Evolutionary conservation across 1,284 basidiomycete genomes (phyloP).

Genomic region (Pseudozyma thailandica): DNA sequence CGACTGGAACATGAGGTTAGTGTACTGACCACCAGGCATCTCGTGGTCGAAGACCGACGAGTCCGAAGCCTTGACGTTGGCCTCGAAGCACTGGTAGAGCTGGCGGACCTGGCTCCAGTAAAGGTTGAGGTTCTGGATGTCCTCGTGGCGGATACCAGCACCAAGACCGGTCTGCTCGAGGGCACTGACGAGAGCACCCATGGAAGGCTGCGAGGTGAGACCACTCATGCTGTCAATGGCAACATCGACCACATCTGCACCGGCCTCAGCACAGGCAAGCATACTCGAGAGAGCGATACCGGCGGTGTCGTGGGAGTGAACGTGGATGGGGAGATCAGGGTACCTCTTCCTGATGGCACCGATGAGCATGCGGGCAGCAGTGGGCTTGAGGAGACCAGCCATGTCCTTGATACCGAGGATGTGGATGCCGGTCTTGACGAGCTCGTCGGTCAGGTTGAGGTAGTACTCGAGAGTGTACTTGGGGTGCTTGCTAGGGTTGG

Average conservation of each 20-base stretch:
- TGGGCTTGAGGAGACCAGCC: constrained; percentile 96
- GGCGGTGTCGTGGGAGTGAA: constrained; percentile 99
- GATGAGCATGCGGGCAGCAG: constrained; percentile 91
- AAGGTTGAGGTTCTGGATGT: constrained; percentile 95
- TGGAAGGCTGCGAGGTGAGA: constrained; percentile 96
- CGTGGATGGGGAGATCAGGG: constrained; percentile 97
- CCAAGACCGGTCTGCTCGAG: constrained; percentile 94
- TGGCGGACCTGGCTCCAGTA: constrained; percentile 98
- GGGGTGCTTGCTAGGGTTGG: constrained; percentile 85
- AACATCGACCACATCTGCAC: constrained; percentile 97
- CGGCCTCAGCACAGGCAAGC: constrained; percentile 93
- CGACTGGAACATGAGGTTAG: constrained; percentile 86
- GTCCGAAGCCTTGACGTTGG: constrained; percentile 90
- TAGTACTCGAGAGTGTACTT: constrained; percentile 99
- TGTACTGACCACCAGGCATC: constrained; percentile 90
- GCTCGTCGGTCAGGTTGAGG: constrained; percentile 91
- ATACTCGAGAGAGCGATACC: constrained; percentile 97
- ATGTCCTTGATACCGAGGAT: constrained; percentile 99
- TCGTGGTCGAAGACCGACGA: constrained; percentile 96
- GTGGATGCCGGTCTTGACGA: constrained; percentile 95
- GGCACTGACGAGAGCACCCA: constrained; percentile 94
- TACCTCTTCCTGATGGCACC: constrained; percentile 93
- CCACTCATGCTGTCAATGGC: constrained; percentile 98
- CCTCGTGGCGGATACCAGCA: constrained; percentile 95
- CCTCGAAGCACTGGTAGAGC: constrained; percentile 97